Evolutionary conservation across 2,329 filamentous ascomycete genomes (phyloP).

Genomic region (Colletotrichum spaethianum): DNA sequence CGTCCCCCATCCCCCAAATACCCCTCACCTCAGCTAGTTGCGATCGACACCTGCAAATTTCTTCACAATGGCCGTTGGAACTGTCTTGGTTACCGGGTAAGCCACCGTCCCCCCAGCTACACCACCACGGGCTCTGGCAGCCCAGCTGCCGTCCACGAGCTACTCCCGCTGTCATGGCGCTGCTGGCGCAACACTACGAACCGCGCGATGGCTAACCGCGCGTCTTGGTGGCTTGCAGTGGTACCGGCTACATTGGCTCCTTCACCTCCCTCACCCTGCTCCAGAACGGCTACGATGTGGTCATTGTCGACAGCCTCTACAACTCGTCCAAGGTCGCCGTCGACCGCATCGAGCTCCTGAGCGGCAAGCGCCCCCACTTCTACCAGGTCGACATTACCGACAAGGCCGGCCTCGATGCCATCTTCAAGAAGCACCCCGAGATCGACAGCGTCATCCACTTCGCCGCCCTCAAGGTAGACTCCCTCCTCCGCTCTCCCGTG

Average conservation of each 20-base stretch:
- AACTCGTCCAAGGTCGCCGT: slow-evolving; percentile 94
- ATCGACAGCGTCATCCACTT: slow-evolving; percentile 99
- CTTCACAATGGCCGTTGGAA: slow-evolving; percentile 81
- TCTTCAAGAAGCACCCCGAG: slow-evolving; percentile 90
- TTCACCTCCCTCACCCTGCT: slow-evolving; percentile 95
- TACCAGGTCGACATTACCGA: slow-evolving; percentile 91
- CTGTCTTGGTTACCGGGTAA: slow-evolving; percentile 94
- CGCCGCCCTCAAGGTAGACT: slow-evolving; percentile 89
- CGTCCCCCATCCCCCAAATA: slow-evolving; percentile 9
- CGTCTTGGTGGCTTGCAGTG: slow-evolving; percentile 68
- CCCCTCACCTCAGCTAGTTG: slow-evolving; percentile 26
- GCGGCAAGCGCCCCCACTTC: slow-evolving; percentile 88
- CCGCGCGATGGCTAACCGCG: slow-evolving; percentile 24
- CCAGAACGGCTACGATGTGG: slow-evolving; percentile 94
- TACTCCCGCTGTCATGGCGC: slow-evolving; percentile 11
- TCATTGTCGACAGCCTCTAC: slow-evolving; percentile 97
- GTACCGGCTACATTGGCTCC: slow-evolving; percentile 98
- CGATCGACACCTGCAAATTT: slow-evolving; percentile 33
- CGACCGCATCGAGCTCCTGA: slow-evolving; percentile 95
- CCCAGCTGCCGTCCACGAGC: slow-evolving; percentile 2
- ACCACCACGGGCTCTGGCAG: too few species aligned
- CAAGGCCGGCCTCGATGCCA: slow-evolving; percentile 84
- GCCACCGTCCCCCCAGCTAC: slow-evolving; percentile 49
- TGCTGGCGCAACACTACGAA: slow-evolving; percentile 22
- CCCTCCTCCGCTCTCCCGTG: not conserved